These are phyloP conservation scores for Fusarium sp. DNA, from an alignment of 2,329 filamentous ascomycete species.

Conservation along the genomic window DNA sequence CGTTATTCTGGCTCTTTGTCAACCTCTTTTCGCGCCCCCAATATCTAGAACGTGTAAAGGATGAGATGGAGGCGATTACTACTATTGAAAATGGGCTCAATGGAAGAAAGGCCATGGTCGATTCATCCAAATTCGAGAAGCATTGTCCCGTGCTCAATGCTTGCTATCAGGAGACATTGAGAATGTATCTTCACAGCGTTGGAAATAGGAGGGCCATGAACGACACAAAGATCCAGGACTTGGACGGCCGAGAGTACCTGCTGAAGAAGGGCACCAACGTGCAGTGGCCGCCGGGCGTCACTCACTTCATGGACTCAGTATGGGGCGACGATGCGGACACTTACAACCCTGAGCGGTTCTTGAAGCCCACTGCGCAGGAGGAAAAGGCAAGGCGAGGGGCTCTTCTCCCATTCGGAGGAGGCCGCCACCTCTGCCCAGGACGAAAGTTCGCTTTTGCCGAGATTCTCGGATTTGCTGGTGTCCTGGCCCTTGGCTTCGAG, in stretches of 20 bases:
- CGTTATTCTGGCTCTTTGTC: constrained; percentile 55
- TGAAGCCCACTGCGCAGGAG: constrained; percentile 27
- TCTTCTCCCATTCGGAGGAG: constrained; percentile 54
- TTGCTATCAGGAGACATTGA: constrained; percentile 61
- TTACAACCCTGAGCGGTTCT: constrained; percentile 45
- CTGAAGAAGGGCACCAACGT: constrained; percentile 47
- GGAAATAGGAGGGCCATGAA: constrained; percentile 57
- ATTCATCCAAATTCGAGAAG: constrained; percentile 54
- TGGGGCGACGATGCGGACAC: constrained; percentile 42
- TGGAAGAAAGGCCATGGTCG: constrained; percentile 46
- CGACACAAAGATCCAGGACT: constrained; percentile 55
- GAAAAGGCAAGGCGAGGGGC: constrained; percentile 45
- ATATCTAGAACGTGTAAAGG: constrained; percentile 47
- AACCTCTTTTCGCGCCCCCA: constrained; percentile 49
- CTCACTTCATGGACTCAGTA: constrained; percentile 33
- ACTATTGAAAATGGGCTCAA: neutral
- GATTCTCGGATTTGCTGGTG: constrained; percentile 23
- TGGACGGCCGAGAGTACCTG: constrained; percentile 41
- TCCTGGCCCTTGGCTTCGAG: constrained; percentile 22
- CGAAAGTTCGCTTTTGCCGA: constrained; percentile 52
- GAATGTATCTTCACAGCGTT: constrained; percentile 56
- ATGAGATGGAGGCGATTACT: constrained; percentile 49
- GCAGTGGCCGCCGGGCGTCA: constrained; percentile 43
- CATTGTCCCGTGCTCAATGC: constrained; percentile 59
- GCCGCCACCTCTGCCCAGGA: constrained; percentile 52